These are phyloP conservation scores for Saccharomyces jurei DNA, from an alignment of 805 yeast species.

Conservation along the genomic window DNA sequence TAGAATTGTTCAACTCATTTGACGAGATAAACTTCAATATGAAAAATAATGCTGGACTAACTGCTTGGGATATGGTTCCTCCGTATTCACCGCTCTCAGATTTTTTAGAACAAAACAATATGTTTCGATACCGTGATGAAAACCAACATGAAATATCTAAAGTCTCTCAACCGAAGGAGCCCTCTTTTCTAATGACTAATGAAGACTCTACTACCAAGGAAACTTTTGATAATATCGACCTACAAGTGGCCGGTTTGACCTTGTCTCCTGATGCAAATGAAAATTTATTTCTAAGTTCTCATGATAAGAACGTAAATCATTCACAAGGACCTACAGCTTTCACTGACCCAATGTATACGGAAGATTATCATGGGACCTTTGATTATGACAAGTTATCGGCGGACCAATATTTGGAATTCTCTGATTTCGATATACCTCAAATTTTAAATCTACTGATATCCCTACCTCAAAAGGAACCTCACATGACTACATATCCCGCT, in stretches of 20 bases:
- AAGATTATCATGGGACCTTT: constrained; percentile 27
- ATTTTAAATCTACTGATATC: constrained; percentile 54
- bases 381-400: constrained; percentile 48
- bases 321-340: constrained; percentile 5
- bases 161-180: background rate
- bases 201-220: background rate
- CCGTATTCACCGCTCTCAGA: constrained; percentile 52
- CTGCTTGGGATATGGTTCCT: constrained; percentile 49
- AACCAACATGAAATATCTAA: background rate
- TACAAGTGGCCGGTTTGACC: constrained; percentile 35
- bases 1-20: constrained; percentile 49
- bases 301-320: constrained; percentile 1
- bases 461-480: constrained; percentile 48
- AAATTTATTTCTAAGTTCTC: constrained; percentile 12
- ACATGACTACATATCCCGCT: constrained; percentile 49
- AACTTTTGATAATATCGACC: constrained; percentile 25
- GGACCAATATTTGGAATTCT: constrained; percentile 54
- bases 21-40: constrained; percentile 48
- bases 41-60: constrained; percentile 20
- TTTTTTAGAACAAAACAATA: constrained; percentile 48
- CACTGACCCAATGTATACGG: background rate
- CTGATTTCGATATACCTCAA: constrained; percentile 64
- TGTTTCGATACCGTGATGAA: constrained; percentile 20
- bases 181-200: background rate
- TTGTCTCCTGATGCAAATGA: constrained; percentile 8